A percentile compares a stretch with the other conserved stretches of the same genome.
Conservation (phyloP, 2,329 filamentous ascomycete genomes). For the Botryotinia convoluta region DNA sequence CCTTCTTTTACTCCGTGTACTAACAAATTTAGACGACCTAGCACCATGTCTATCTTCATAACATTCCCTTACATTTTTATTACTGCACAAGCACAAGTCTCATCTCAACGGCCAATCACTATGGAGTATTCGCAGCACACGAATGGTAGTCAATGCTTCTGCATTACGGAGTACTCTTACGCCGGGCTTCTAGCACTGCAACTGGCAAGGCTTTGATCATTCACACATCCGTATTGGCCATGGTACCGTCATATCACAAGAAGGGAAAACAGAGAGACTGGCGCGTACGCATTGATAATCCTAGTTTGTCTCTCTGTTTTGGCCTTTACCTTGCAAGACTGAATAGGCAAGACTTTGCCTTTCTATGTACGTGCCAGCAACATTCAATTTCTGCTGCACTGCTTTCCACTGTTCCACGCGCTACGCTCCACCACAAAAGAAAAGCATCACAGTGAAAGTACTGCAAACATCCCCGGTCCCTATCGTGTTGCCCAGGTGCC, state of each 20-base stretch:
- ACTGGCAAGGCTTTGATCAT: slow-evolving; percentile 19
- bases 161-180: slow-evolving; percentile 16
- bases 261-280: slow-evolving; percentile 5
- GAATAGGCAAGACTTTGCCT: slow-evolving; percentile 1
- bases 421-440: slow-evolving; percentile 18
- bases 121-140: background rate
- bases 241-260: slow-evolving; percentile 2
- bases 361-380: background rate
- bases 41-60: slow-evolving; percentile 13
- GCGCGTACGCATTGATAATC: slow-evolving; percentile 18
- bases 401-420: slow-evolving; percentile 21
- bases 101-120: slow-evolving; percentile 17
- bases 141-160: slow-evolving; percentile 2
- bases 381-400: slow-evolving; percentile 12
- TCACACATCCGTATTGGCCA: slow-evolving; percentile 10
- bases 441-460: background rate
- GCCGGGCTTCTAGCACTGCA: slow-evolving; percentile 10
- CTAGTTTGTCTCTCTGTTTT: background rate
- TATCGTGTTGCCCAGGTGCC: background rate
- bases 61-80: slow-evolving; percentile 9
- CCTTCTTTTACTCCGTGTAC: background rate
- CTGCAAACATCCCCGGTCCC: slow-evolving; percentile 6
- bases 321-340: slow-evolving; percentile 6
- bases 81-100: slow-evolving; percentile 13
- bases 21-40: slow-evolving; percentile 5